phyloP scores from a whole-genome alignment of 768 basidiomycete species.

The Neoboletus brunneissimus region DNA sequence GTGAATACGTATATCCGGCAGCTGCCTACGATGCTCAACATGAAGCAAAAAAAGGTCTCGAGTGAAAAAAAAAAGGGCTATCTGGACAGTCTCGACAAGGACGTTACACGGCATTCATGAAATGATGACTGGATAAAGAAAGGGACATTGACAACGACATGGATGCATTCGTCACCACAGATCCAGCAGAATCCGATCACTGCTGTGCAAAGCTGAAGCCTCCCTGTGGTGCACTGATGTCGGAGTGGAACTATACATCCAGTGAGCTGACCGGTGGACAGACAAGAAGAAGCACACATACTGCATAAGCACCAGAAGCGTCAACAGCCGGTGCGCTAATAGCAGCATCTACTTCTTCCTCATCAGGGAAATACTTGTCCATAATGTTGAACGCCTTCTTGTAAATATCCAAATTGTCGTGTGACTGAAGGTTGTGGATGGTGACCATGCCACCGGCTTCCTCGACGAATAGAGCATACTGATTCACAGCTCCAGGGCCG shows the following conservation, averaged over 20 bases:
- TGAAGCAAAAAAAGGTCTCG: constrained; percentile 19
- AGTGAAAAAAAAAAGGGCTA: constrained; percentile 10
- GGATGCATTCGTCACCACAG: constrained; percentile 2
- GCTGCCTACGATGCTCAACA: constrained; percentile 22
- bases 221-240: constrained; percentile 86
- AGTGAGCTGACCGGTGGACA: constrained; percentile 4
- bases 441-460: constrained; percentile 99
- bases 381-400: constrained; percentile 99
- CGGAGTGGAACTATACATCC: constrained; percentile 67
- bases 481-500: constrained; percentile 82
- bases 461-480: constrained; percentile 93
- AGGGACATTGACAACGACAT: constrained; percentile 1
- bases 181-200: constrained; percentile 25
- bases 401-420: constrained; percentile 99
- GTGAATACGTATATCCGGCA: constrained; percentile 17
- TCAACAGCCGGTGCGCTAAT: constrained; percentile 77
- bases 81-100: constrained; percentile 11
- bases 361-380: constrained; percentile 98
- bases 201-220: constrained; percentile 92
- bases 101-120: constrained; percentile 21
- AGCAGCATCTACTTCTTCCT: constrained; percentile 87
- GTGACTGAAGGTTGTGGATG: constrained; percentile 98
- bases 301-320: constrained; percentile 69
- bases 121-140: constrained; percentile 18
- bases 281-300: constrained; percentile 36